Conservation (phyloP, 2,329 filamentous ascomycete species). For the Beauveria varroae region DNA sequence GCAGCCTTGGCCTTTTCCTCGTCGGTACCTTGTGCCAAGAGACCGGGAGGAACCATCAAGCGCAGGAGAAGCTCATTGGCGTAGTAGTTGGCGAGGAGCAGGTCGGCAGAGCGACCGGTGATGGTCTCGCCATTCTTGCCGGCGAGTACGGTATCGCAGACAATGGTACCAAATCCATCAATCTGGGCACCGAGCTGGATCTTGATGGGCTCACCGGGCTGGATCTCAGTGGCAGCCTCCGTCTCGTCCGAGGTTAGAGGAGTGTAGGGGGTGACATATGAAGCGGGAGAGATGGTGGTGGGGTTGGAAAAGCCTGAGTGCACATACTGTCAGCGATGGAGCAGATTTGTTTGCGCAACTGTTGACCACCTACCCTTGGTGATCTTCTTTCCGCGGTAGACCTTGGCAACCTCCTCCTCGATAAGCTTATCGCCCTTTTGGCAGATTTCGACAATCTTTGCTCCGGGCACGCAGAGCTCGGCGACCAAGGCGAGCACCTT, state of each 20-base stretch:
- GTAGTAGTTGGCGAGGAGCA: conserved; percentile 86
- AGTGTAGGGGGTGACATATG: conserved; percentile 94
- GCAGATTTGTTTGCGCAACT: background rate
- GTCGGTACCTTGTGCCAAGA: conserved; percentile 73
- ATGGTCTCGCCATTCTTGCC: conserved; percentile 57
- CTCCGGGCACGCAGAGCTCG: conserved; percentile 67
- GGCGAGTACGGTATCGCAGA: conserved; percentile 86
- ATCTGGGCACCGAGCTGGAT: conserved; percentile 99
- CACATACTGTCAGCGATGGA: conserved; percentile 13
- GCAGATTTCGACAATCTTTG: conserved; percentile 90
- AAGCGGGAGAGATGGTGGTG: conserved; percentile 87
- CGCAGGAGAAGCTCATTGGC: conserved; percentile 91
- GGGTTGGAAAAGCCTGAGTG: conserved; percentile 78
- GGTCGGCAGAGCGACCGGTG: conserved; percentile 73
- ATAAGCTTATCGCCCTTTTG: conserved; percentile 92
- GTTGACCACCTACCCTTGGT: conserved; percentile 61
- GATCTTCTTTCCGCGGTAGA: conserved; percentile 98
- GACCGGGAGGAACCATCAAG: conserved; percentile 83
- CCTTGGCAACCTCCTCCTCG: conserved; percentile 87
- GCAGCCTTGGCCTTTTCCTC: conserved; percentile 94
- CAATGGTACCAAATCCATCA: conserved; percentile 91
- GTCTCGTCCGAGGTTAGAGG: conserved; percentile 78
- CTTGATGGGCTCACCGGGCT: conserved; percentile 85
- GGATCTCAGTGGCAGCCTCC: conserved; percentile 73
- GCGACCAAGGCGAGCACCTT: conserved; percentile 86